Percentiles rank a stretch among this genome's conserved stretches.
These are phyloP conservation scores for Ogataea pini DNA, from an alignment of 805 yeast genomes.

Conservation along the genomic window DNA sequence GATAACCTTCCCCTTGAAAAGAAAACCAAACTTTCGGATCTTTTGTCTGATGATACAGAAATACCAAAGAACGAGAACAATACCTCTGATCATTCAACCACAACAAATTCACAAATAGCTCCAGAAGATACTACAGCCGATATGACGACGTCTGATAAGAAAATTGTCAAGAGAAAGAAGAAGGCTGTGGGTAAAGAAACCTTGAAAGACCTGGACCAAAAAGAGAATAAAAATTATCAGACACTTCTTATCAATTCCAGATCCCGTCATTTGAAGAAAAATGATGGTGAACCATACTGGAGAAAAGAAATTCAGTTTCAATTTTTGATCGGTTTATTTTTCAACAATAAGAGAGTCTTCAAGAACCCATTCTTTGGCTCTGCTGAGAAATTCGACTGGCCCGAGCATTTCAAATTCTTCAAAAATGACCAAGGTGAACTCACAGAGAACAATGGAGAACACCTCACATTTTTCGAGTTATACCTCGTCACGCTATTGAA, in stretches of 20 bases:
- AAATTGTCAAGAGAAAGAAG: slow-evolving; percentile 17
- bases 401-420: slow-evolving; percentile 31
- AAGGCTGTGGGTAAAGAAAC: slow-evolving; percentile 11
- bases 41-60: neutral
- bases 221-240: slow-evolving; percentile 30
- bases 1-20: neutral
- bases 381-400: slow-evolving; percentile 39
- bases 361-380: slow-evolving; percentile 54
- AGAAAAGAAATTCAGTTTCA: slow-evolving; percentile 85
- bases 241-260: slow-evolving; percentile 34
- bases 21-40: slow-evolving; percentile 5
- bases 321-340: slow-evolving; percentile 64
- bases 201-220: slow-evolving; percentile 16
- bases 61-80: neutral
- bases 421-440: slow-evolving; percentile 28
- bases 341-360: slow-evolving; percentile 65
- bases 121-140: slow-evolving; percentile 2
- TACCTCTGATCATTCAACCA: neutral
- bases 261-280: slow-evolving; percentile 71
- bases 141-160: slow-evolving; percentile 6
- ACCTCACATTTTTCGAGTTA: slow-evolving; percentile 77
- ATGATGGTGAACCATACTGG: slow-evolving; percentile 92
- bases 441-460: slow-evolving; percentile 37
- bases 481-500: slow-evolving; percentile 81
- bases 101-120: neutral